Evolutionary conservation across 2,329 filamentous ascomycete species (phyloP).

Genomic region (Aspergillus glaucus): DNA sequence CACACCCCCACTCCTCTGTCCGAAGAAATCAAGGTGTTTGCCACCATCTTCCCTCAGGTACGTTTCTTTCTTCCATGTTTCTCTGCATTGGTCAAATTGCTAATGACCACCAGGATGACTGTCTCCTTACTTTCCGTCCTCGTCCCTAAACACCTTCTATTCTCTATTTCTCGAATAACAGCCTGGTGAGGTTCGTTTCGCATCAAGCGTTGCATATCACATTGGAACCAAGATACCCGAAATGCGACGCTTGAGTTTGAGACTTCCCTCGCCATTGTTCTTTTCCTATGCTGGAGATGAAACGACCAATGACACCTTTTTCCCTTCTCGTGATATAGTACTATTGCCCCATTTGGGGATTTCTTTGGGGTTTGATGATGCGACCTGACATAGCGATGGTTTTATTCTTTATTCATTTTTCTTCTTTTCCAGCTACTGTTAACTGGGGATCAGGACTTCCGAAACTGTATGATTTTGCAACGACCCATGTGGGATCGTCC

Average conservation of each 20-base stretch:
- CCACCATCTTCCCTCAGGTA: constrained; percentile 94
- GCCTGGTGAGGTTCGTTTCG: background rate
- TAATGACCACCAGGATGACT: constrained; percentile 61
- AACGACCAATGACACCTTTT: constrained; percentile 5
- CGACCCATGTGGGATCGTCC: constrained; percentile 12
- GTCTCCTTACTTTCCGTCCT: constrained; percentile 64
- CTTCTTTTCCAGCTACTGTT: background rate
- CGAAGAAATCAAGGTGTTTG: constrained; percentile 97
- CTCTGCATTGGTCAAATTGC: constrained; percentile 9
- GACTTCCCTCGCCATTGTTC: constrained; percentile 8
- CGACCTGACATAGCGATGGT: background rate
- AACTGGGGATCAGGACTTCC: constrained; percentile 1
- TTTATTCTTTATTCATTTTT: background rate
- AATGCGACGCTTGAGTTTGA: background rate
- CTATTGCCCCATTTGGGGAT: background rate
- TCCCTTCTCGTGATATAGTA: background rate
- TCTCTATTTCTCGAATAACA: background rate
- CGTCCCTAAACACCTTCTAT: constrained; percentile 26
- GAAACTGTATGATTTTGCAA: constrained; percentile 15
- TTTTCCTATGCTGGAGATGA: constrained; percentile 21
- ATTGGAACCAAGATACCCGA: background rate
- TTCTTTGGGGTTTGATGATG: background rate
- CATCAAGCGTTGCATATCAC: background rate
- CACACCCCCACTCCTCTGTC: constrained; percentile 77
- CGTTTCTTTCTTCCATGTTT: constrained; percentile 6